Evolutionary conservation across 441 rosid species (phyloP).

Genomic region (Jatropha multifida): DNA sequence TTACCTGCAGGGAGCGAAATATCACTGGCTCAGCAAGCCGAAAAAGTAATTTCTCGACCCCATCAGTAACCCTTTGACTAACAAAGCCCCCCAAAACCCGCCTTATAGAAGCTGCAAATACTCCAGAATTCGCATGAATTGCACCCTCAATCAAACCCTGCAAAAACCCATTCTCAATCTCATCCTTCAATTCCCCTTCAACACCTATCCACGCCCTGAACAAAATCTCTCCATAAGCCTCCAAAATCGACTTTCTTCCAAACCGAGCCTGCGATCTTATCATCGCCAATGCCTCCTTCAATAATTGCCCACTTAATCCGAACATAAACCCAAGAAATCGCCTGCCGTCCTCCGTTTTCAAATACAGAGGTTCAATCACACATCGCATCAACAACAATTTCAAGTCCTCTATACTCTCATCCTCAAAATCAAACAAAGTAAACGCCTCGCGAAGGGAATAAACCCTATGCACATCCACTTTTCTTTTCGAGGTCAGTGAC

Average conservation of each 20-base stretch:
- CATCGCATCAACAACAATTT: slow-evolving; percentile 73
- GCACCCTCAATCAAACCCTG: slow-evolving; percentile 73
- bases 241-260: slow-evolving; percentile 85
- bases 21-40: slow-evolving; percentile 82
- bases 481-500: slow-evolving; percentile 80
- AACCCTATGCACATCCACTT: slow-evolving; percentile 81
- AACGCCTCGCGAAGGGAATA: slow-evolving; percentile 78
- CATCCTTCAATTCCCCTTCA: slow-evolving; percentile 53
- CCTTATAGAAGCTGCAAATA: slow-evolving; percentile 70
- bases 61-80: slow-evolving; percentile 64
- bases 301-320: slow-evolving; percentile 69
- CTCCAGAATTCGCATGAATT: slow-evolving; percentile 52
- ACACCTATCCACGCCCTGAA: slow-evolving; percentile 84
- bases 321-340: slow-evolving; percentile 68
- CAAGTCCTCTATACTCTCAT: slow-evolving; percentile 85
- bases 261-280: slow-evolving; percentile 79
- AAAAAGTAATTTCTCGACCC: slow-evolving; percentile 86
- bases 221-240: slow-evolving; percentile 72
- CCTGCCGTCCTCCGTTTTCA: slow-evolving; percentile 88
- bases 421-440: slow-evolving; percentile 74
- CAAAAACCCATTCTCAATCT: slow-evolving; percentile 75
- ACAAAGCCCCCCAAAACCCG: slow-evolving; percentile 81
- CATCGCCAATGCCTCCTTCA: slow-evolving; percentile 81
- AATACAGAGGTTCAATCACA: slow-evolving; percentile 69
- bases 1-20: slow-evolving; percentile 86